phyloP scores from a whole-genome alignment of 495 filamentous ascomycete genomes.

The Aspergillus saccharolyticus region DNA sequence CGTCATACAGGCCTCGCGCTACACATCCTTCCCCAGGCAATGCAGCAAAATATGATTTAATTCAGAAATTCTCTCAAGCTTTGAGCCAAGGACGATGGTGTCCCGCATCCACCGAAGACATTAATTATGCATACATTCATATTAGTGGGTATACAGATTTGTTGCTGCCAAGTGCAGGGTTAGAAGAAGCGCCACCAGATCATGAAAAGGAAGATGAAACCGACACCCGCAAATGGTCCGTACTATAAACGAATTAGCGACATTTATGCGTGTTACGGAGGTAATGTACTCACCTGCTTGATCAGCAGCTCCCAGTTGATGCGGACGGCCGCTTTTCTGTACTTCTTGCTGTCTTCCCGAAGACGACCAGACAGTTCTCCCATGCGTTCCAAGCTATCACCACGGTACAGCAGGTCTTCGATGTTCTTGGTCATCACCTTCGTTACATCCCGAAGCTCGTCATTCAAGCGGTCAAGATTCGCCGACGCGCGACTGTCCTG shows the following conservation, averaged over 20 bases:
- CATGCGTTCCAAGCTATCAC: slow-evolving; percentile 94
- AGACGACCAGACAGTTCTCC: slow-evolving; percentile 84
- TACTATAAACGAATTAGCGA: slow-evolving; percentile 51
- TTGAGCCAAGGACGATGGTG: slow-evolving; percentile 25
- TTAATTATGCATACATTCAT: slow-evolving; percentile 45
- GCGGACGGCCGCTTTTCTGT: slow-evolving; percentile 82
- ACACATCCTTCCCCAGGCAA: background rate
- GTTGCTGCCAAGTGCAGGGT: slow-evolving; percentile 8
- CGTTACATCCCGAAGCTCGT: slow-evolving; percentile 95
- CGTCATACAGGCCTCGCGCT: background rate
- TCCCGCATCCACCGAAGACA: slow-evolving; percentile 37
- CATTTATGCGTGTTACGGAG: background rate
- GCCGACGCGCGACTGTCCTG: slow-evolving; percentile 81
- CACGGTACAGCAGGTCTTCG: slow-evolving; percentile 92
- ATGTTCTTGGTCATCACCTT: slow-evolving; percentile 99
- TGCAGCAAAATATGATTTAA: slow-evolving; percentile 1
- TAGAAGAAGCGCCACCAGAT: slow-evolving; percentile 93
- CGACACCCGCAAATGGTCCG: slow-evolving; percentile 77
- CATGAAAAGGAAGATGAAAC: slow-evolving; percentile 73
- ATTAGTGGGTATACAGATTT: slow-evolving; percentile 20
- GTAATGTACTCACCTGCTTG: slow-evolving; percentile 64
- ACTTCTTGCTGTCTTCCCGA: slow-evolving; percentile 90
- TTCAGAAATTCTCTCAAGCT: slow-evolving; percentile 9
- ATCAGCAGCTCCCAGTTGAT: slow-evolving; percentile 98
- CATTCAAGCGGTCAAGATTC: slow-evolving; percentile 86